A percentile compares a stretch with the other conserved stretches of the same genome.
phyloP scores from a whole-genome alignment of 2,329 filamentous ascomycete genomes.

The Fonsecaea monophora region DNA sequence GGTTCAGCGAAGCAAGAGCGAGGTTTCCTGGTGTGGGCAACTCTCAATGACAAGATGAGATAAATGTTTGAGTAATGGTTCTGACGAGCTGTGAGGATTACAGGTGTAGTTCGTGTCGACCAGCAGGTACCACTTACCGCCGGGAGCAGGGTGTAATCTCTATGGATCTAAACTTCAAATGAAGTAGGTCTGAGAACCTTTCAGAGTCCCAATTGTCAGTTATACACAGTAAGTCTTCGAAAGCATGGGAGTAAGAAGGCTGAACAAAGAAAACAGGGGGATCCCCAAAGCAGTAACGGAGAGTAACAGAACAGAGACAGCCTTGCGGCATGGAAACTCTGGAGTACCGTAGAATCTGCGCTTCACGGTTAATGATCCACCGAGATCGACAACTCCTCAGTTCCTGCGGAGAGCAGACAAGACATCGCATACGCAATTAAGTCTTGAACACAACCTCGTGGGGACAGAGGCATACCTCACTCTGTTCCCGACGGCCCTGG shows the following conservation, averaged over 20 bases:
- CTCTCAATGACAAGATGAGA: not conserved
- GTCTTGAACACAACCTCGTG: not conserved
- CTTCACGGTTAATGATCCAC: not conserved
- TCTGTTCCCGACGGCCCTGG: slow-evolving; percentile 1
- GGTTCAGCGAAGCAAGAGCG: no score
- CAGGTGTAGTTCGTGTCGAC: not conserved
- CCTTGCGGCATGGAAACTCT: not conserved
- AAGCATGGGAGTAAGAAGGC: not conserved
- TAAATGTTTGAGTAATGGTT: not conserved
- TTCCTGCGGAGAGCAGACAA: not conserved
- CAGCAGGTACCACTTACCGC: not conserved
- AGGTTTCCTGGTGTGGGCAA: no score
- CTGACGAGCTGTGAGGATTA: not conserved
- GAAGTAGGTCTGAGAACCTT: not conserved
- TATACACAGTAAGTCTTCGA: not conserved
- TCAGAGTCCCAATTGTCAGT: not conserved
- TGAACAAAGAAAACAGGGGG: no score
- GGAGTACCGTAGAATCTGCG: not conserved
- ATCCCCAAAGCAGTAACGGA: not conserved
- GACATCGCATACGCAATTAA: not conserved
- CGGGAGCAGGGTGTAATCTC: not conserved
- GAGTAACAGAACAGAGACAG: not conserved
- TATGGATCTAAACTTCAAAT: not conserved
- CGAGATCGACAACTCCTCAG: slow-evolving; percentile 1
- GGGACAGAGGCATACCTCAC: not conserved